Base-by-base conservation (phyloP, 768 basidiomycete genomes). In the Lentinula boryana region DNA sequence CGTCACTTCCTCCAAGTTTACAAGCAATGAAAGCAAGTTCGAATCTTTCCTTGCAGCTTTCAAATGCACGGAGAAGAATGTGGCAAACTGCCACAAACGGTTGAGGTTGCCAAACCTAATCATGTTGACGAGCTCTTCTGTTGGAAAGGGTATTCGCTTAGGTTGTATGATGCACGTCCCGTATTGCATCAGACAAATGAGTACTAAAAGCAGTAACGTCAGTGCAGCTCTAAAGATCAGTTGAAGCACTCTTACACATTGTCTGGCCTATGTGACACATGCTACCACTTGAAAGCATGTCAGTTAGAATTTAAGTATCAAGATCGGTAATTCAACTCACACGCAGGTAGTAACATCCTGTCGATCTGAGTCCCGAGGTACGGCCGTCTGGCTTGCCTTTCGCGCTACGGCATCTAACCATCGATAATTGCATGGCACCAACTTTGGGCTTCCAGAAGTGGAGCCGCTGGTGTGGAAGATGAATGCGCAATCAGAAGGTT, bases 401-500 rank as follows among this genome's bases (percentile, higher is more conserved):
- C 76, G 67, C 52, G 84, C 72, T 3, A 81, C 82, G 13, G 80
- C 72, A 63, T 82, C 73, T 32, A 92, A 62, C 90, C 89, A 91
- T 31, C 73, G 79, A 65, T 83, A 84, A 65, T 74, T 87, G 73
- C 87, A 86, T 18, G 84, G 88, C 0, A 92, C 86, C 33, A 91
- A 82, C 67, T 90, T 91, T 0, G 90, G 90, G 67, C 84, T 88
- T 53, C 89, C 89, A 18, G 88, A 91, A 9, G 90, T 91, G 40
- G 89, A 91, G 15, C 90, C 90, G 61, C 86, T 88, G 12, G 90
- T 91, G 69, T 90, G 90, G 77, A 89, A 91, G 56, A 90, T 76
- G 76, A 91, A 85, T 51, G 64, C 61, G n/a, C 36, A 23, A 44
- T 75, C 71, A 31, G 68, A 69, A 40, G 63, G 56, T 60, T 69